Conservation (phyloP, 768 basidiomycete genomes). For the Hygrocybe punicea region DNA sequence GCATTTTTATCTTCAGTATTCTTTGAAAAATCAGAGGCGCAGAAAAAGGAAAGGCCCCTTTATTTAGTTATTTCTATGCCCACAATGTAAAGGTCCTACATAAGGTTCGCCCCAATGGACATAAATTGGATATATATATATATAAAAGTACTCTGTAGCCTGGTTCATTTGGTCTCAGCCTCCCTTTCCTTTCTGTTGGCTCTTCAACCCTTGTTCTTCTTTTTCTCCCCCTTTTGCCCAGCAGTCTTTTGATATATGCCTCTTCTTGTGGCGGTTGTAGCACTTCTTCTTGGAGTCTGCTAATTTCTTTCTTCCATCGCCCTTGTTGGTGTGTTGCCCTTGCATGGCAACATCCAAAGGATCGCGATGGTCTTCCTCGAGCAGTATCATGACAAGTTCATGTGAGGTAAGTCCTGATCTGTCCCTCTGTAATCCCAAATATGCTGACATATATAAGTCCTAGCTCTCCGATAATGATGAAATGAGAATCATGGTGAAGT, state of each 20-base stretch:
- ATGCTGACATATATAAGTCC: background rate
- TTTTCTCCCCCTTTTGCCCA: background rate
- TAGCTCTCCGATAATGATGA: background rate
- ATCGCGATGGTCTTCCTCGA: background rate
- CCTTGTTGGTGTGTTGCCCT: no score
- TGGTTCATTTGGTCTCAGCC: no score
- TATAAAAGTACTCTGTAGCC: no score
- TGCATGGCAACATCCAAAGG: background rate
- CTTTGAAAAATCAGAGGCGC: no score
- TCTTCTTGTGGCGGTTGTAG: background rate
- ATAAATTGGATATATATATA: no score
- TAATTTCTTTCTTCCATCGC: background rate
- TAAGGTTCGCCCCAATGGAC: no score
- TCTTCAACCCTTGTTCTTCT: background rate
- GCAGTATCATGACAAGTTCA: background rate
- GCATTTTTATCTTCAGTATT: no score
- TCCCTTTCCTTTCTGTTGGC: no score
- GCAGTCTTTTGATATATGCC: background rate
- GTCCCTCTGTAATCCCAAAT: background rate
- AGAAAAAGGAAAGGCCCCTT: no score
- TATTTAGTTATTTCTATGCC: no score
- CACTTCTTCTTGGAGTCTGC: background rate
- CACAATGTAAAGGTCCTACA: no score
- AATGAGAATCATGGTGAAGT: background rate
- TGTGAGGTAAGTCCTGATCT: background rate